These are phyloP conservation scores for Phytomonas francai DNA, from an alignment of 208 protist genomes.

Conservation along the genomic window DNA sequence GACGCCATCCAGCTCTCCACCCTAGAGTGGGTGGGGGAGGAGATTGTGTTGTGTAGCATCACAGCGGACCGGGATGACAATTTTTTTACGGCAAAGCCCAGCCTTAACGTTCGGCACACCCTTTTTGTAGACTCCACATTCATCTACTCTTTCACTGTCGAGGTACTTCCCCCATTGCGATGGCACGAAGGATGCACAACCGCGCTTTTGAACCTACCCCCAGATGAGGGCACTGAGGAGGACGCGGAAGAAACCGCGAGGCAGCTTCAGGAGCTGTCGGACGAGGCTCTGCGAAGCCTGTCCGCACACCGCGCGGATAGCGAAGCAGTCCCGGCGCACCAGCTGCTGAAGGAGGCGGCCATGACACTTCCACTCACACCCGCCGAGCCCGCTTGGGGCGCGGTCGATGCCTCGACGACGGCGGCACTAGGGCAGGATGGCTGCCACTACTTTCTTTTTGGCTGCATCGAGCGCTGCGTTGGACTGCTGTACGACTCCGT, in stretches of 20 bases:
- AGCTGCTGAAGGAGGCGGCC: slow-evolving; percentile 20
- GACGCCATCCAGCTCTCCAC: slow-evolving; percentile 9
- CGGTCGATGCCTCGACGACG: not conserved
- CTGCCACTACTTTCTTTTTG: slow-evolving; percentile 35
- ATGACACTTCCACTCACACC: slow-evolving; percentile 12
- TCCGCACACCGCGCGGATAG: slow-evolving; percentile 12
- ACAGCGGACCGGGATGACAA: slow-evolving; percentile 34
- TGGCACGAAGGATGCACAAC: not conserved
- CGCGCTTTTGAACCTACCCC: not conserved
- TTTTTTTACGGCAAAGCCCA: slow-evolving; percentile 58
- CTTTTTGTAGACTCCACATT: slow-evolving; percentile 57
- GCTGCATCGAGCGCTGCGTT: slow-evolving; percentile 47
- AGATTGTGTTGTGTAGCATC: slow-evolving; percentile 74
- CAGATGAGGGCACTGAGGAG: not conserved
- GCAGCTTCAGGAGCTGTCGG: not conserved
- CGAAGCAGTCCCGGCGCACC: slow-evolving; percentile 13
- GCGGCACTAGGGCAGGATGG: not conserved
- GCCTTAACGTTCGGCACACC: slow-evolving; percentile 55
- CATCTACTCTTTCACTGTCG: slow-evolving; percentile 62
- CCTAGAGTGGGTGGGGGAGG: slow-evolving; percentile 39
- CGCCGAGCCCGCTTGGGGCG: not conserved
- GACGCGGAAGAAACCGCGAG: not conserved
- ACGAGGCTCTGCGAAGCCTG: not conserved
- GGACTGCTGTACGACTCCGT: slow-evolving; percentile 35
- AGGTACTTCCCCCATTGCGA: too few species aligned